These are phyloP conservation scores for Apiotrichum siamense DNA, from an alignment of 1,284 basidiomycete genomes.

Conservation along the genomic window DNA sequence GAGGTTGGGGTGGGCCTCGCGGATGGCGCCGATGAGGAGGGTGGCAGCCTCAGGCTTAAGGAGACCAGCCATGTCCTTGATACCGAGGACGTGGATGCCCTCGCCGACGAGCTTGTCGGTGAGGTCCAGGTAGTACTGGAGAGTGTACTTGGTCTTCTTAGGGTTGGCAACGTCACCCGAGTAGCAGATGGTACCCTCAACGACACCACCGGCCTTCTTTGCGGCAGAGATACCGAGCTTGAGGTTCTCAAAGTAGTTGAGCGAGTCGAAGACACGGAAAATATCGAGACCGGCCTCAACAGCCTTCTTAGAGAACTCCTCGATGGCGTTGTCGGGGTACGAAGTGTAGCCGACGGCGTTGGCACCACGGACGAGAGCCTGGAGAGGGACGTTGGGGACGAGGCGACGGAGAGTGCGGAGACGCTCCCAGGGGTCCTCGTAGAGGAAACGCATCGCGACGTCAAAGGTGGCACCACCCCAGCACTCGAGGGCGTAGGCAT, in stretches of 20 bases:
- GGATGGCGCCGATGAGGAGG: conserved; percentile 88
- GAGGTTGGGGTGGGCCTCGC: conserved; percentile 92
- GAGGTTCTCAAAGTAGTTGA: conserved; percentile 98
- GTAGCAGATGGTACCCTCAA: conserved; percentile 97
- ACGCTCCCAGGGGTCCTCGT: conserved; percentile 99
- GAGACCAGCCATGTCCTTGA: conserved; percentile 99
- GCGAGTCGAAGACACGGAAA: conserved; percentile 98
- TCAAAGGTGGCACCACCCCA: conserved; percentile 99
- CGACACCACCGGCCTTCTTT: conserved; percentile 98
- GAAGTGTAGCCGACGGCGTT: conserved; percentile 99
- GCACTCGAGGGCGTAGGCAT: conserved; percentile 95
- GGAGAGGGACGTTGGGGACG: conserved; percentile 97
- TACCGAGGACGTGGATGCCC: conserved; percentile 94
- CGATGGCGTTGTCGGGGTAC: conserved; percentile 99
- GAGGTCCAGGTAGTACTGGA: conserved; percentile 97
- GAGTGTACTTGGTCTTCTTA: conserved; percentile 95
- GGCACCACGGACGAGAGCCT: conserved; percentile 96
- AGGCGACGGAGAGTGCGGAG: conserved; percentile 88
- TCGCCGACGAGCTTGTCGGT: conserved; percentile 88
- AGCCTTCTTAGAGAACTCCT: conserved; percentile 95
- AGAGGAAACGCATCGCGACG: conserved; percentile 98
- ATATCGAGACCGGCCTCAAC: conserved; percentile 99
- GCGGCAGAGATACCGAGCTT: conserved; percentile 96
- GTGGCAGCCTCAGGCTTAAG: conserved; percentile 92
- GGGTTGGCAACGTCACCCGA: conserved; percentile 95